phyloP scores from a whole-genome alignment of 371 early-diverging fungal species.

The Mortierella sp. region DNA sequence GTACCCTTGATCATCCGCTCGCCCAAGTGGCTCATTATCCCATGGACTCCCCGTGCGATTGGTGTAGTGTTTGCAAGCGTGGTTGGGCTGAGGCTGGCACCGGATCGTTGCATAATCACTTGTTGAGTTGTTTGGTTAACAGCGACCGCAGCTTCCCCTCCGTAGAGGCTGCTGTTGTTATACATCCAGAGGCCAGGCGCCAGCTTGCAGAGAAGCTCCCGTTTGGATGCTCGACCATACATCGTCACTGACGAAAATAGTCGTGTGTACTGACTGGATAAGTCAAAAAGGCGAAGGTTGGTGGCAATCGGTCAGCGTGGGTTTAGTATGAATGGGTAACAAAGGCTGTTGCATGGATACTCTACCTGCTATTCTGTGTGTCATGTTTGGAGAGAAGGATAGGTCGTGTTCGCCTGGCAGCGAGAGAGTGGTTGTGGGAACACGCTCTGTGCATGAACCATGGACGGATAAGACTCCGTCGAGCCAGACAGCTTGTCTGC shows the following conservation, averaged over 20 bases:
- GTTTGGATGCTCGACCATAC: constrained; percentile 27
- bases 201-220: constrained; percentile 40
- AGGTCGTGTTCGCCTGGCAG: constrained; percentile 21
- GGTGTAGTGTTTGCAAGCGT: constrained; percentile 11
- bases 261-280: constrained; percentile 12
- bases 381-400: constrained; percentile 19
- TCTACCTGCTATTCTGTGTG: constrained; percentile 19
- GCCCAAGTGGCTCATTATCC: constrained; percentile 30
- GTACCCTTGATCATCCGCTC: constrained; percentile 40
- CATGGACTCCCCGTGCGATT: constrained; percentile 16
- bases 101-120: constrained; percentile 47
- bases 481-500: constrained; percentile 42
- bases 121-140: constrained; percentile 54
- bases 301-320: neutral
- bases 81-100: constrained; percentile 12
- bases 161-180: constrained; percentile 46
- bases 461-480: constrained; percentile 27
- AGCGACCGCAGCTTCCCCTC: constrained; percentile 50
- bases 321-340: neutral
- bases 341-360: neutral
- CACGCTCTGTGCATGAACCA: constrained; percentile 21
- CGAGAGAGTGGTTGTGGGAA: constrained; percentile 6
- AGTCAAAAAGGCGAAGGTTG: neutral
- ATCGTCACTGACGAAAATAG: constrained; percentile 28
- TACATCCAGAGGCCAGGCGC: constrained; percentile 52